Conservation (phyloP, 1,139 yeast species). For the Kodamaea suecica region DNA sequence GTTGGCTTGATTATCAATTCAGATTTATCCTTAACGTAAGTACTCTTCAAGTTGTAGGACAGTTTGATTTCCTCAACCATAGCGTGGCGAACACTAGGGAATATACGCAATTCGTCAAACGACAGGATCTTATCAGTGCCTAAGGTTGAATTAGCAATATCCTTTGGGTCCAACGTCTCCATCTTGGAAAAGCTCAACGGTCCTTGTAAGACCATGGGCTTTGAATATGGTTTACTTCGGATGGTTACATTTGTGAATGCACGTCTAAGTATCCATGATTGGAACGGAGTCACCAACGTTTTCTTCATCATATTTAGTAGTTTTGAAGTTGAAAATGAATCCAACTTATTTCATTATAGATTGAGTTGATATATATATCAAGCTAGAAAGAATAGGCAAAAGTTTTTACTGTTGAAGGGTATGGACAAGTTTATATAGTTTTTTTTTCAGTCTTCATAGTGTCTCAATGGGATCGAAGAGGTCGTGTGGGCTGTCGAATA, state of each 20-base stretch:
- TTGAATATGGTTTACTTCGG: not conserved
- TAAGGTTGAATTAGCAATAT: conserved; percentile 17
- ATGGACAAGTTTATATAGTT: not conserved
- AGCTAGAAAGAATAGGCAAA: not conserved
- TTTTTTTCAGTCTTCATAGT: conserved; percentile 1
- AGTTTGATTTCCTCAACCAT: conserved; percentile 56
- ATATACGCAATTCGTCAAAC: conserved; percentile 63
- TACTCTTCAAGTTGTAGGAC: conserved; percentile 42
- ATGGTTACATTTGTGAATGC: not conserved
- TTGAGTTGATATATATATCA: not conserved
- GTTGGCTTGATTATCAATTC: conserved; percentile 37
- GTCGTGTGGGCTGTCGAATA: conserved; percentile 1
- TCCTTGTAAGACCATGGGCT: conserved; percentile 6
- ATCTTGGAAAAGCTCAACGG: conserved; percentile 9
- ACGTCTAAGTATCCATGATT: not conserved
- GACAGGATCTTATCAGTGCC: conserved; percentile 39
- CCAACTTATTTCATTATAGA: not conserved
- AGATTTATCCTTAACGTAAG: conserved; percentile 30
- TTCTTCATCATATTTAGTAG: not conserved
- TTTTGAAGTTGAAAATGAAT: not conserved
- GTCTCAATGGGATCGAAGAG: conserved; percentile 1
- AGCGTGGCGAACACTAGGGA: conserved; percentile 65
- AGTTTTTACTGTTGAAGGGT: not conserved
- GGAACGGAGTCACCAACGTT: not conserved
- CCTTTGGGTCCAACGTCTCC: conserved; percentile 9